Evolutionary conservation across 2,329 filamentous ascomycete species (phyloP).

Genomic region (Cladorrhinum sp.): DNA sequence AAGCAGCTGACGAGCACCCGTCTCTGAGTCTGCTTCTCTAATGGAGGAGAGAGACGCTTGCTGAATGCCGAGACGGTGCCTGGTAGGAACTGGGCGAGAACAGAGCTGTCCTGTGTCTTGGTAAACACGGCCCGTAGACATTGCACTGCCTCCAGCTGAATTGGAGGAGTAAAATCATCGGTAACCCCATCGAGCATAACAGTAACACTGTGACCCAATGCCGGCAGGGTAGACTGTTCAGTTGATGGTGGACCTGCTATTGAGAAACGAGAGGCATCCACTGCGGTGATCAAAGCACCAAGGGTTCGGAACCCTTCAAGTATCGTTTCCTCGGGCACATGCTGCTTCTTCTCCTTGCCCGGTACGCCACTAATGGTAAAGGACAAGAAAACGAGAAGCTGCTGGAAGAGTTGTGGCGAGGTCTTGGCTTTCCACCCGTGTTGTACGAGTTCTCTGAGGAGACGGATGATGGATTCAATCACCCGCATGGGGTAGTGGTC

Average conservation of each 20-base stretch:
- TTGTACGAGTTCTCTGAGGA: constrained; percentile 68
- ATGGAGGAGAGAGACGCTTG: constrained; percentile 68
- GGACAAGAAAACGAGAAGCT: constrained; percentile 79
- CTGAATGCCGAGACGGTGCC: constrained; percentile 80
- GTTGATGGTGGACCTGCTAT: constrained; percentile 20
- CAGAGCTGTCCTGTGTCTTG: constrained; percentile 67
- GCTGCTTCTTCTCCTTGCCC: constrained; percentile 46
- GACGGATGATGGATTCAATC: constrained; percentile 73
- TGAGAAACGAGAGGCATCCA: constrained; percentile 43
- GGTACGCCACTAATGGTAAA: constrained; percentile 75
- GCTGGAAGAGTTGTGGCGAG: constrained; percentile 69
- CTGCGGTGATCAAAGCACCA: constrained; percentile 59
- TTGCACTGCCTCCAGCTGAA: constrained; percentile 67
- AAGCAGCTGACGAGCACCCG: constrained; percentile 64
- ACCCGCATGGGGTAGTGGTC: constrained; percentile 67
- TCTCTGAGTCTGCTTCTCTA: constrained; percentile 51
- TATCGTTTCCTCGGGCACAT: constrained; percentile 69
- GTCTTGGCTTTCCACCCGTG: constrained; percentile 77
- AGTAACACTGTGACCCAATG: constrained; percentile 78
- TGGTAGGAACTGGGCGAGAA: constrained; percentile 81
- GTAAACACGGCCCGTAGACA: constrained; percentile 61
- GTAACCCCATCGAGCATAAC: constrained; percentile 72
- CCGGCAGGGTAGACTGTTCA: constrained; percentile 63
- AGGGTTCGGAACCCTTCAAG: constrained; percentile 69
- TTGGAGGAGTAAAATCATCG: constrained; percentile 59